Evolutionary conservation across 345 rosid species (phyloP).

Genomic region (Noccaea bulbosa): DNA sequence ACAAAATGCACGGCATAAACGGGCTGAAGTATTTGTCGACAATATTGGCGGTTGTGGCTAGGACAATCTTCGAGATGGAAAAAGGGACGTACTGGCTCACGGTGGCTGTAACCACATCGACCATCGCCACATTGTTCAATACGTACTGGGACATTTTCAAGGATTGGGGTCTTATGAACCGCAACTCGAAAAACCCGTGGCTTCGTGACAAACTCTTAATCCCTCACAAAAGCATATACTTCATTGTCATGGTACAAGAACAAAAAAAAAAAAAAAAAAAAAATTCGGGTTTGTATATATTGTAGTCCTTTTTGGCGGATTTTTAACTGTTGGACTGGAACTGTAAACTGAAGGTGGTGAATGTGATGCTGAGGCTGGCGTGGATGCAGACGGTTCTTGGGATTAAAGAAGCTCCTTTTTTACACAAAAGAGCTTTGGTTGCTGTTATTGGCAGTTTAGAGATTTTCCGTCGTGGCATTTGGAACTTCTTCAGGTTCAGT

Average conservation of each 20-base stretch:
- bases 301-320: background rate
- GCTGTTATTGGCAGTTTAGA: conserved; percentile 67
- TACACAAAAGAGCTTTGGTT: conserved; percentile 58
- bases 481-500: conserved; percentile 84
- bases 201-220: conserved; percentile 76
- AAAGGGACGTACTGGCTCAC: conserved; percentile 48
- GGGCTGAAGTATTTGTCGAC: conserved; percentile 65
- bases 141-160: conserved; percentile 76
- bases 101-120: conserved; percentile 56
- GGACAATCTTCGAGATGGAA: conserved; percentile 48
- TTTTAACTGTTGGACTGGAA: conserved; percentile 1
- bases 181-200: conserved; percentile 70
- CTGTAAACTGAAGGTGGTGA: conserved; percentile 55
- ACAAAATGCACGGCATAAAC: conserved; percentile 49
- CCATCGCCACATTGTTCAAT: conserved; percentile 52
- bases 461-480: conserved; percentile 81
- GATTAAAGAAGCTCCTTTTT: conserved; percentile 55
- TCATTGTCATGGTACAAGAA: conserved; percentile 63
- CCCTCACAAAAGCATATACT: conserved; percentile 62
- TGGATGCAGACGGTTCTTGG: conserved; percentile 81
- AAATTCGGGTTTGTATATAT: background rate
- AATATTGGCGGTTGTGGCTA: conserved; percentile 57
- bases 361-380: conserved; percentile 70
- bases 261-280: background rate
- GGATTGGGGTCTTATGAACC: conserved; percentile 79